Evolutionary conservation across 495 filamentous ascomycete genomes (phyloP).

Genomic region (Annulohypoxylon bovei): DNA sequence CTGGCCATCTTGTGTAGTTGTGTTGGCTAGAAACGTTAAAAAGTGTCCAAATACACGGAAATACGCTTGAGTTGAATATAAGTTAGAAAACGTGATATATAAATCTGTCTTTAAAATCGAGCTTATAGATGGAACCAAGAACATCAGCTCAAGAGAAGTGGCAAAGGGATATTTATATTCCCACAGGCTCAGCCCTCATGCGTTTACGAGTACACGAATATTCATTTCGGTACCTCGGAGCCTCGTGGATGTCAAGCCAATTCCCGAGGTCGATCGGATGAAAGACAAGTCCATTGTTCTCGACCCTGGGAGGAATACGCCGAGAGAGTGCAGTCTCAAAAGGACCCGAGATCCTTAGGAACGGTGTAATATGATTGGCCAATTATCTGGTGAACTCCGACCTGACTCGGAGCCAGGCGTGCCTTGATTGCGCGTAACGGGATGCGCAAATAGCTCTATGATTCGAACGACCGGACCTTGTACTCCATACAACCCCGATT

Average conservation of each 20-base stretch:
- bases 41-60: neutral
- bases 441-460: neutral
- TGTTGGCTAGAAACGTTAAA: neutral
- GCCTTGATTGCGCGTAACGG: neutral
- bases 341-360: neutral
- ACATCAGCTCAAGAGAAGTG: neutral
- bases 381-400: slow-evolving; percentile 26
- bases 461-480: neutral
- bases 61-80: neutral
- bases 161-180: slow-evolving; percentile 19
- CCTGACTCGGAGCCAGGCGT: slow-evolving; percentile 21
- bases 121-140: neutral
- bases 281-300: neutral
- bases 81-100: neutral
- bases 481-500: no score
- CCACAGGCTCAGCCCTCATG: neutral
- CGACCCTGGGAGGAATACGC: neutral
- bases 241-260: neutral
- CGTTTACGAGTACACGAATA: neutral
- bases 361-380: slow-evolving; percentile 40
- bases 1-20: slow-evolving; percentile 21
- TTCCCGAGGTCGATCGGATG: slow-evolving; percentile 13
- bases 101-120: neutral
- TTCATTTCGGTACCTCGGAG: neutral
- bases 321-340: slow-evolving; percentile 8